Conservation (phyloP, 306 rosid species). For the Prunus salicina region DNA sequence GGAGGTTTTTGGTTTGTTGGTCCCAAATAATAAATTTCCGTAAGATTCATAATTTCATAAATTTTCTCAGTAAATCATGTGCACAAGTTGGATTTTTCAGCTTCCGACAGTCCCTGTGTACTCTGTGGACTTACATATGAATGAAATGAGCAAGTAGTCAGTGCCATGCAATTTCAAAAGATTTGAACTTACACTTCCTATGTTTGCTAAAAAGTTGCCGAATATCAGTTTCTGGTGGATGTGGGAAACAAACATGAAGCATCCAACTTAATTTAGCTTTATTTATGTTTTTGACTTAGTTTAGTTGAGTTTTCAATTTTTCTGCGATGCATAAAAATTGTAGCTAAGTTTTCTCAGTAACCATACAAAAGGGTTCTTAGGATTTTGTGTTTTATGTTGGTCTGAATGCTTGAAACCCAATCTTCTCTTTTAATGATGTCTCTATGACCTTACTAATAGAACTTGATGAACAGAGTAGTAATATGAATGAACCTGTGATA, state of each 20-base stretch:
- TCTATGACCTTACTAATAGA: not conserved
- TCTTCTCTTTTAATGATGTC: not conserved
- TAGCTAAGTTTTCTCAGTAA: not conserved
- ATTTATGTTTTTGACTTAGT: not conserved
- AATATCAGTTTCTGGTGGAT: not conserved
- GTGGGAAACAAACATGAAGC: not conserved
- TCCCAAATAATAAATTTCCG: not conserved
- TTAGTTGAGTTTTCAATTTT: not conserved
- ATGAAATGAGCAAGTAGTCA: not conserved
- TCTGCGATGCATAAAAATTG: not conserved
- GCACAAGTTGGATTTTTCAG: not conserved
- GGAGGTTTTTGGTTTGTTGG: not conserved
- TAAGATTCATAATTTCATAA: not conserved
- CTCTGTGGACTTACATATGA: not conserved
- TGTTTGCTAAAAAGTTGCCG: not conserved
- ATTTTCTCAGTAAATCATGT: not conserved
- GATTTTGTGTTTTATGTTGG: not conserved
- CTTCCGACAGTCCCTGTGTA: not conserved
- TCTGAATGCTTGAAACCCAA: not conserved
- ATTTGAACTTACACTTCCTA: not conserved
- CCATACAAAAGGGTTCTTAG: not conserved
- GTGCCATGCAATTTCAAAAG: not conserved
- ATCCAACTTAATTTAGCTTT: not conserved
- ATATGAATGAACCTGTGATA: not conserved
- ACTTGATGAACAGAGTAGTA: not conserved